Evolutionary conservation across 176 grass and related monocot species (phyloP), one percentile per base, ranked within the genome.

Genomic region (Triticum dicoccoides): DNA sequence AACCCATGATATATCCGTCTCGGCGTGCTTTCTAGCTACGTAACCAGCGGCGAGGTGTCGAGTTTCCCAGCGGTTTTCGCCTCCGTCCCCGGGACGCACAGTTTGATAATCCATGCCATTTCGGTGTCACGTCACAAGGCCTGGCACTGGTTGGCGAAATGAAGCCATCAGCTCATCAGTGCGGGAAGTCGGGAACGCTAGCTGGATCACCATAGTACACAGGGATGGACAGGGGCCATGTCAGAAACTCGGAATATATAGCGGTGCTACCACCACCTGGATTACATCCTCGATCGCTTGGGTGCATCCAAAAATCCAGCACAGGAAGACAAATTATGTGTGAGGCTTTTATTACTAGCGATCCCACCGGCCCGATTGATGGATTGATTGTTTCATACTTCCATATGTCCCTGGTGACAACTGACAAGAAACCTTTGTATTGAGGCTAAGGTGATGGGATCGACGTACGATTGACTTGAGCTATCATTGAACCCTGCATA

Each of bases 371-470:
- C 25, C 23, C 25, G 69, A 25, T 8, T 32, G 21, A 4, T 59
- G 24, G 79, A 83, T 83, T 45, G 79, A 77, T 83, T 88, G 80
- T 83, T 83, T 17, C 14, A 18, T 18, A 54, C 34, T 76, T 58
- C 15, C 6, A 37, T 30, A 12, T 15, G 44, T 66, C 15, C 24
- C 20, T 21, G 63, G 11, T 68, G 79, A 82, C 80, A 77, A 45
- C 8, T 71, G 71, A 61, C 80, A 61, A 79, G 64, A 77, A 69
- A 56, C 79, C n/a, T 82, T 33, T 70, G 21, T 74, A 9, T 12
- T 12, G 65, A 21, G 65, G 29, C 58, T 61, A 75, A 54, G 12
- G 37, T 34, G 76, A 70, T 33, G 61, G 10, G 41, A 67, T 37
- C 27, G 29, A 61, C 5, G 20, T 25, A 54, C 51, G 51, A 54